These are phyloP conservation scores for Tolypocladium nubicola DNA, from an alignment of 2,329 filamentous ascomycete genomes.

Conservation along the genomic window DNA sequence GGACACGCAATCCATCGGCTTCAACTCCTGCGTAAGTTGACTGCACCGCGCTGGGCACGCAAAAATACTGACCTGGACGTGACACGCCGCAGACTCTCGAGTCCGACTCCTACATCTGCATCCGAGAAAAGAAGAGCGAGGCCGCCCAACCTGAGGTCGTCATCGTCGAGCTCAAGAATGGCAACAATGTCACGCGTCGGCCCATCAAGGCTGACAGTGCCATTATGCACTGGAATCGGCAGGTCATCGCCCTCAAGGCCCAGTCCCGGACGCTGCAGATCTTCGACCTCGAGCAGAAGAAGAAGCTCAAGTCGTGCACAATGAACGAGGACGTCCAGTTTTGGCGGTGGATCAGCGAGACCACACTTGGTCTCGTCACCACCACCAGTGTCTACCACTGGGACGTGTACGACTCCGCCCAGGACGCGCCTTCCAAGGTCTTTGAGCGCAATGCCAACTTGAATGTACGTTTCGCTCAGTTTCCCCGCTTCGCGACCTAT, in stretches of 20 bases:
- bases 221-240: constrained; percentile 96
- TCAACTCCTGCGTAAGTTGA: constrained; percentile 64
- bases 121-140: constrained; percentile 86
- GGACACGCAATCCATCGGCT: constrained; percentile 51
- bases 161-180: constrained; percentile 95
- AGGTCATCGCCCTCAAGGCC: constrained; percentile 94
- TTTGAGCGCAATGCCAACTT: constrained; percentile 93
- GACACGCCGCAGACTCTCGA: constrained; percentile 66
- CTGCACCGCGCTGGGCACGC: neutral
- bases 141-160: constrained; percentile 84
- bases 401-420: constrained; percentile 83
- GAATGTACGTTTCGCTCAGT: constrained; percentile 44
- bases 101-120: constrained; percentile 92
- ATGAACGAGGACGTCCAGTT: constrained; percentile 98
- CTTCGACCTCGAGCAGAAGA: constrained; percentile 87
- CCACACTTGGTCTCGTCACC: constrained; percentile 79
- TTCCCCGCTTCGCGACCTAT: neutral
- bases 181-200: constrained; percentile 87
- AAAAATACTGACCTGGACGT: neutral
- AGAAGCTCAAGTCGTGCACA: constrained; percentile 90
- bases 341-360: constrained; percentile 98
- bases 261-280: constrained; percentile 93
- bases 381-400: constrained; percentile 91
- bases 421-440: constrained; percentile 73
- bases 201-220: constrained; percentile 99